Percentiles rank a stretch among this genome's conserved stretches.
phyloP scores from a whole-genome alignment of 257 asterid species.

The Oldenlandia corymbosa region DNA sequence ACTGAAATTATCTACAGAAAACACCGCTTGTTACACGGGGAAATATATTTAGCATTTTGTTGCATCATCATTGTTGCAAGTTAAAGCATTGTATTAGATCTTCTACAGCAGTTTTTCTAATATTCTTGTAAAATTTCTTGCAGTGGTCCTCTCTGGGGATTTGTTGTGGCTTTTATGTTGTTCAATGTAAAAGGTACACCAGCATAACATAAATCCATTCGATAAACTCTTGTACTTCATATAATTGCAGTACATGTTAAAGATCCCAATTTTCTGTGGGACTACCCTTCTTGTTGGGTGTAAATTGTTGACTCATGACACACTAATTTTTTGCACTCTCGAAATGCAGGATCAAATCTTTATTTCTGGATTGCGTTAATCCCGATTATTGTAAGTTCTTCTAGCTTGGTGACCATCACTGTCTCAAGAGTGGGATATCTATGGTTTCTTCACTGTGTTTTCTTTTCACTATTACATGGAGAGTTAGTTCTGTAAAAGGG shows the following conservation, averaged over 20 bases:
- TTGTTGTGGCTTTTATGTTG: conserved; percentile 93
- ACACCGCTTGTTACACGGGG: neutral
- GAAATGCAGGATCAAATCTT: conserved; percentile 86
- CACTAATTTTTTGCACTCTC: neutral
- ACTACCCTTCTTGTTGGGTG: neutral
- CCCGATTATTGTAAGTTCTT: conserved; percentile 75
- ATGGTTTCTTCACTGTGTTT: neutral
- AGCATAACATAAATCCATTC: conserved; percentile 4
- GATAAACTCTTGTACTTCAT: conserved; percentile 1
- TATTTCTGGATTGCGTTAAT: conserved; percentile 98
- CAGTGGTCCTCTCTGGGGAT: conserved; percentile 98
- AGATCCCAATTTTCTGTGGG: neutral
- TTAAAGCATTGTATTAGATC: neutral
- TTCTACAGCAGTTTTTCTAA: conserved; percentile 14
- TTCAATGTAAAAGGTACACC: conserved; percentile 30
- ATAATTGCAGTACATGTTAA: neutral
- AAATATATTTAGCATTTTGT: neutral
- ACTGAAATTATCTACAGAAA: neutral
- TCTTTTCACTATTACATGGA: neutral
- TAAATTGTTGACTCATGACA: neutral
- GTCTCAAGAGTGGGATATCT: neutral
- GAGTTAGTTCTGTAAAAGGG: neutral
- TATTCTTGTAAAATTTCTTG: conserved; percentile 18
- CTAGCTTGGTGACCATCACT: neutral
- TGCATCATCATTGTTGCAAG: neutral